These are phyloP conservation scores for Canna indica DNA, from an alignment of 176 grass and related monocot genomes.

Conservation along the genomic window DNA sequence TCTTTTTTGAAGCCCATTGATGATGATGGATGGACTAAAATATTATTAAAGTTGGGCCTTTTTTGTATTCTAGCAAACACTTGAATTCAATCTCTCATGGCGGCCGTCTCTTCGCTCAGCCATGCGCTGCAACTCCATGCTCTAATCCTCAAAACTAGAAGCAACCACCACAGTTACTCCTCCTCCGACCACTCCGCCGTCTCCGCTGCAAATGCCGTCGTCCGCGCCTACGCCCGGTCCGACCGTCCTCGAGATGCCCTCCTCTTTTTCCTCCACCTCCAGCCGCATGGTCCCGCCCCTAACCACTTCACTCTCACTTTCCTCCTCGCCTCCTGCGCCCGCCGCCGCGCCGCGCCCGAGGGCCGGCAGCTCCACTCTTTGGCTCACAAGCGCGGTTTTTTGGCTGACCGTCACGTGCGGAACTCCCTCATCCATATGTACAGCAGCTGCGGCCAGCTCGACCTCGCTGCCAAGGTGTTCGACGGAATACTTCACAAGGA, in stretches of 20 bases:
- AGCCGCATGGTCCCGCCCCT: not conserved
- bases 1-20: too few species aligned
- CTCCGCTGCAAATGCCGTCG: not conserved
- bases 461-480: not conserved
- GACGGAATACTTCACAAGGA: not conserved
- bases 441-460: not conserved
- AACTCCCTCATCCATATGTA: constrained; percentile 14
- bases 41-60: too few species aligned
- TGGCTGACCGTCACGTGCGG: not conserved
- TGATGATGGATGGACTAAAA: too few species aligned
- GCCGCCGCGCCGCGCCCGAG: not conserved
- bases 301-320: constrained; percentile 3
- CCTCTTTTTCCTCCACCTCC: constrained; percentile 2
- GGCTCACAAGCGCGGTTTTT: not conserved
- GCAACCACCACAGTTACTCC: not conserved
- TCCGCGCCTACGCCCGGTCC: constrained; percentile 7
- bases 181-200: not conserved
- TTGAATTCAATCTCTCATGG: not conserved
- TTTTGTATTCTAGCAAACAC: too few species aligned
- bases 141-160: constrained; percentile 3
- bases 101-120: not conserved
- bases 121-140: constrained; percentile 13
- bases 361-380: constrained; percentile 3
- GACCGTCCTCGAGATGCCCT: not conserved
- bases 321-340: constrained; percentile 11